A percentile compares a stretch with the other conserved stretches of the same genome.
Evolutionary conservation across 805 yeast genomes (phyloP).

Genomic region (Candida nanaspora): DNA sequence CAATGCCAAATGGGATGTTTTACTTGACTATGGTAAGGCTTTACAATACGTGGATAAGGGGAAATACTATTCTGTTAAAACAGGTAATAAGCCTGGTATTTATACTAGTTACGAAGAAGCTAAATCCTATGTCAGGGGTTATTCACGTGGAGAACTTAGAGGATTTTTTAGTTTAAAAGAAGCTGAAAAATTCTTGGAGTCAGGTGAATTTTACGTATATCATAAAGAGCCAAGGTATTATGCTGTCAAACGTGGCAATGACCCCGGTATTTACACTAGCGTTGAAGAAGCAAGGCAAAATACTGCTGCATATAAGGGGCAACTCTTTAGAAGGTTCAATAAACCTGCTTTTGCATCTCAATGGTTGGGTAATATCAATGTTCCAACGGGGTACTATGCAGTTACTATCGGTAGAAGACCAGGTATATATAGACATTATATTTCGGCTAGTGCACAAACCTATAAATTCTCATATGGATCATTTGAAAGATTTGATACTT

Average conservation of each 20-base stretch:
- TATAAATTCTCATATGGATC: not conserved
- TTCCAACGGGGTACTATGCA: slow-evolving; percentile 35
- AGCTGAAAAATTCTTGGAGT: not conserved
- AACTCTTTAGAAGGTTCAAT: not conserved
- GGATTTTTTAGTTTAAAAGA: not conserved
- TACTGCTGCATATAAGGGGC: not conserved
- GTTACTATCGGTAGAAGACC: slow-evolving; percentile 44
- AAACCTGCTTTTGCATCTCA: not conserved
- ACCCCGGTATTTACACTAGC: not conserved
- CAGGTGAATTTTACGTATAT: not conserved
- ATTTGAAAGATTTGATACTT: not conserved
- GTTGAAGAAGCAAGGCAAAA: not conserved
- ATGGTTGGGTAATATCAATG: not conserved
- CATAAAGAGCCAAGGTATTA: not conserved
- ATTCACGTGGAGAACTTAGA: not conserved
- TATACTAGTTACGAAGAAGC: not conserved
- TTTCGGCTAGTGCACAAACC: not conserved
- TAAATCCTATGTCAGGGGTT: not conserved
- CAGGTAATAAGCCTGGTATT: not conserved
- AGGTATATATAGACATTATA: slow-evolving; percentile 42
- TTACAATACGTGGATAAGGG: not conserved
- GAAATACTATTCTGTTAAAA: not conserved
- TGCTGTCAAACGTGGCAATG: not conserved
- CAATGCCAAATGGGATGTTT: not conserved
- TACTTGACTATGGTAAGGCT: not conserved